phyloP scores from a whole-genome alignment of 768 basidiomycete genomes.

The Calocera cornea region DNA sequence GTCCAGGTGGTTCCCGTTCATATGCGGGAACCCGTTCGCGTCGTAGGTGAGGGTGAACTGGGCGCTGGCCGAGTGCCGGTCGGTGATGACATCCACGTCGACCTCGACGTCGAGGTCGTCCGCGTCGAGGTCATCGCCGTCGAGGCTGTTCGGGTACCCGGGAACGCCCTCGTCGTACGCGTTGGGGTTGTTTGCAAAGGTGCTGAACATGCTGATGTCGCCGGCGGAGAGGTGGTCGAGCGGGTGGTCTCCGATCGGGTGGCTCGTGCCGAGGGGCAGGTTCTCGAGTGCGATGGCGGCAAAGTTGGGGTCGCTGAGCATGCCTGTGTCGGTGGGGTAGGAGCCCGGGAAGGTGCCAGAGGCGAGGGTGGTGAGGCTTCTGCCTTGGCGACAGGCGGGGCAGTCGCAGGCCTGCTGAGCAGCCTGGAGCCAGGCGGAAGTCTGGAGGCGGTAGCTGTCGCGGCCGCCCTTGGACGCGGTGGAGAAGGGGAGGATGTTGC shows the following conservation, averaged over 20 bases:
- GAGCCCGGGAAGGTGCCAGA: not conserved
- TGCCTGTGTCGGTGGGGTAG: constrained; percentile 36
- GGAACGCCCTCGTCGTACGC: constrained; percentile 24
- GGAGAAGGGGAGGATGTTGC: constrained; percentile 27
- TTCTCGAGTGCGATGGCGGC: not conserved
- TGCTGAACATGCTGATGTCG: constrained; percentile 24
- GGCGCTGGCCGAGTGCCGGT: constrained; percentile 6
- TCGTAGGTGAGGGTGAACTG: constrained; percentile 13
- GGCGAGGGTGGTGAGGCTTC: constrained; percentile 19
- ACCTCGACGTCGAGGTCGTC: constrained; percentile 26
- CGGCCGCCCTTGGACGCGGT: constrained; percentile 20
- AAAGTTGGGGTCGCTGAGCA: constrained; percentile 43
- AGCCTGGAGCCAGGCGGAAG: constrained; percentile 52
- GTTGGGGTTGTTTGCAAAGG: constrained; percentile 10
- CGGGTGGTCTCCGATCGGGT: constrained; percentile 36
- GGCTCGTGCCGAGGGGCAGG: constrained; percentile 15
- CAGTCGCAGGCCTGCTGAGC: constrained; percentile 50
- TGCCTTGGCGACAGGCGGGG: constrained; percentile 26
- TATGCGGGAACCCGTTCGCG: constrained; percentile 8
- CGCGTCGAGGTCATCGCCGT: constrained; percentile 30
- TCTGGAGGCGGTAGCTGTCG: constrained; percentile 31
- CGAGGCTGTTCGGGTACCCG: constrained; percentile 23
- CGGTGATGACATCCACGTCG: constrained; percentile 8
- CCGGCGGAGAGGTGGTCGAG: constrained; percentile 25
- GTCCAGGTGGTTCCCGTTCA: constrained; percentile 1